phyloP scores from a whole-genome alignment of 805 yeast species.

The Candida succiphila region DNA sequence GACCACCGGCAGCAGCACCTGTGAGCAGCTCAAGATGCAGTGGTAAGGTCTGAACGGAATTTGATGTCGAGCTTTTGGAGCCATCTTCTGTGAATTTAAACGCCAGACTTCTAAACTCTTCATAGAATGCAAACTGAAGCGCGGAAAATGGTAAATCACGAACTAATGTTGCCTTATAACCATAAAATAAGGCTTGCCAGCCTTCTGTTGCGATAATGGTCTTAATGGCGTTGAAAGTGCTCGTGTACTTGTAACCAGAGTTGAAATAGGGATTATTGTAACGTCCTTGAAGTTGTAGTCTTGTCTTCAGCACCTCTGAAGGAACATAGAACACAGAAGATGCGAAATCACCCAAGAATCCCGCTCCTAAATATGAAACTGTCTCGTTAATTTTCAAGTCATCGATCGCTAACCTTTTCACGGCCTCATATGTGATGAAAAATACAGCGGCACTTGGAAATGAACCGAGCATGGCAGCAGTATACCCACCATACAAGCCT shows the following conservation, averaged over 20 bases:
- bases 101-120: slow-evolving; percentile 61
- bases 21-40: slow-evolving; percentile 60
- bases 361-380: slow-evolving; percentile 69
- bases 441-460: slow-evolving; percentile 93
- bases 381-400: slow-evolving; percentile 67
- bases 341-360: slow-evolving; percentile 88
- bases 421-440: slow-evolving; percentile 79
- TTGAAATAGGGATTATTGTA: slow-evolving; percentile 69
- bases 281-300: slow-evolving; percentile 87
- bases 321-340: slow-evolving; percentile 90
- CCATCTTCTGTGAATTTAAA: slow-evolving; percentile 23
- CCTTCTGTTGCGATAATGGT: slow-evolving; percentile 70
- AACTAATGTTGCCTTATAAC: slow-evolving; percentile 87
- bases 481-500: slow-evolving; percentile 88
- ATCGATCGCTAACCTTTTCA: slow-evolving; percentile 62
- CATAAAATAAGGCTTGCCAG: slow-evolving; percentile 63
- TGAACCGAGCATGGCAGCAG: slow-evolving; percentile 87
- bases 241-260: slow-evolving; percentile 80
- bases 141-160: slow-evolving; percentile 96
- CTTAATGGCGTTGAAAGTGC: slow-evolving; percentile 59
- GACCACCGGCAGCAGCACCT: slow-evolving; percentile 94
- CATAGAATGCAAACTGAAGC: slow-evolving; percentile 92
- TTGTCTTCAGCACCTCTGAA: slow-evolving; percentile 85
- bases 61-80: slow-evolving; percentile 22
- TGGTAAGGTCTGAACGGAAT: slow-evolving; percentile 27